phyloP scores from a whole-genome alignment of 805 yeast species.

The Zygotorulaspora danielsina region DNA sequence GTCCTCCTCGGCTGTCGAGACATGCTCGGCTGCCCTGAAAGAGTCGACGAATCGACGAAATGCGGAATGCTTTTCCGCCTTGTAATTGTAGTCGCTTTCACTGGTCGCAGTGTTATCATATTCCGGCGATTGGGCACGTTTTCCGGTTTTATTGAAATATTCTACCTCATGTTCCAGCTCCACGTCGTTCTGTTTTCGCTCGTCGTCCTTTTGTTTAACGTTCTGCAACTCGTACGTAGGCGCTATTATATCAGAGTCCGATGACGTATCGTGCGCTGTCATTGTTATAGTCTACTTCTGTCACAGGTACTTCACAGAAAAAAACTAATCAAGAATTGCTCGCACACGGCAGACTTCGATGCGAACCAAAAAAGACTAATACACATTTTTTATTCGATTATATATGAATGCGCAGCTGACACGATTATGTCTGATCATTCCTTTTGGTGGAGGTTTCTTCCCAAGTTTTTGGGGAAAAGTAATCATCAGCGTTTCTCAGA shows the following conservation, averaged over 20 bases:
- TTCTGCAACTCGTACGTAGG: constrained; percentile 18
- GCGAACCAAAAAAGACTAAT: too few species aligned
- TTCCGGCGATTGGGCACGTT: not conserved
- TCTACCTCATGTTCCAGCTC: constrained; percentile 25
- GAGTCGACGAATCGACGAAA: constrained; percentile 40
- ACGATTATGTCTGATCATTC: too few species aligned
- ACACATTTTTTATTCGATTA: too few species aligned
- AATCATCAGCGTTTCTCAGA: too few species aligned
- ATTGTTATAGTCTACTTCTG: not conserved
- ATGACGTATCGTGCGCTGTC: constrained; percentile 3
- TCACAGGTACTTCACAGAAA: too few species aligned
- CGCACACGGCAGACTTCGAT: too few species aligned
- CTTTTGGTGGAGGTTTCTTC: too few species aligned
- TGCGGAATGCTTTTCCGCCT: not conserved
- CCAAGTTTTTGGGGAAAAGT: too few species aligned
- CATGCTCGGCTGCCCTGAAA: constrained; percentile 38
- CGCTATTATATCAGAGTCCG: constrained; percentile 10
- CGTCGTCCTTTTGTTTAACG: constrained; percentile 7
- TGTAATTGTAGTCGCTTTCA: not conserved
- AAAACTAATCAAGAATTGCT: too few species aligned
- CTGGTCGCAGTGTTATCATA: not conserved
- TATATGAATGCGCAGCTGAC: too few species aligned
- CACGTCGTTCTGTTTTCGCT: constrained; percentile 3
- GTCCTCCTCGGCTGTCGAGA: constrained; percentile 32
- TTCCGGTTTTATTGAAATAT: constrained; percentile 18